Percentiles rank a stretch among this genome's conserved stretches.
These are phyloP conservation scores for Erythrophleum fordii DNA, from an alignment of 306 rosid genomes.

Conservation along the genomic window DNA sequence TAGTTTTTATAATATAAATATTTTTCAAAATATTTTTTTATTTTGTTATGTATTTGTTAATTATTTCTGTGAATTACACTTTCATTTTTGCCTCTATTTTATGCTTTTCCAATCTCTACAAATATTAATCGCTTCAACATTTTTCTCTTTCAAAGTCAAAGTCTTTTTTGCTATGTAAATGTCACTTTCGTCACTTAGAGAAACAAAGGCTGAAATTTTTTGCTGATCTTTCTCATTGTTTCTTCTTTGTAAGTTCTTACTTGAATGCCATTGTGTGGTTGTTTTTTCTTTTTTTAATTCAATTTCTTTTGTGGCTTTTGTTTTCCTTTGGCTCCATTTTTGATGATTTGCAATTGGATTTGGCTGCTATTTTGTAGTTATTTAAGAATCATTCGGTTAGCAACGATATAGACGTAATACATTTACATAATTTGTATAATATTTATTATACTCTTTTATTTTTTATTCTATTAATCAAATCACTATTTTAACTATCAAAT, in stretches of 20 bases:
- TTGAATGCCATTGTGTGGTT: constrained; percentile 10
- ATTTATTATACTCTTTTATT: no score
- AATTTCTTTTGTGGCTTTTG: no score
- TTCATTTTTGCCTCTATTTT: neutral
- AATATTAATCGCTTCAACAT: neutral
- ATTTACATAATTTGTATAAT: no score
- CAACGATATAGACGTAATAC: no score
- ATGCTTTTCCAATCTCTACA: neutral
- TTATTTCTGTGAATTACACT: neutral
- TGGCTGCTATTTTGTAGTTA: neutral
- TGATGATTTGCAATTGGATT: neutral
- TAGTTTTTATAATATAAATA: constrained; percentile 24
- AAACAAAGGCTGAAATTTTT: constrained; percentile 22
- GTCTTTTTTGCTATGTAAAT: neutral
- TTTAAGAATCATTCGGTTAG: no score
- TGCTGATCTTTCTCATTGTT: constrained; percentile 33
- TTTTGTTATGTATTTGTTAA: no score
- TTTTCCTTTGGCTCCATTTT: no score
- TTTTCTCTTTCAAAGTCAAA: neutral
- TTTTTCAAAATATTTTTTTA: neutral
- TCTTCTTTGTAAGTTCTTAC: constrained; percentile 31
- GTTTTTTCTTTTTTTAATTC: neutral
- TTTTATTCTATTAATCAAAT: no score
- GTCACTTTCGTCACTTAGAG: neutral
- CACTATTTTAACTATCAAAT: no score